Conservation (phyloP, 73 alveolate genomes). For the Paramecium bursaria region DNA sequence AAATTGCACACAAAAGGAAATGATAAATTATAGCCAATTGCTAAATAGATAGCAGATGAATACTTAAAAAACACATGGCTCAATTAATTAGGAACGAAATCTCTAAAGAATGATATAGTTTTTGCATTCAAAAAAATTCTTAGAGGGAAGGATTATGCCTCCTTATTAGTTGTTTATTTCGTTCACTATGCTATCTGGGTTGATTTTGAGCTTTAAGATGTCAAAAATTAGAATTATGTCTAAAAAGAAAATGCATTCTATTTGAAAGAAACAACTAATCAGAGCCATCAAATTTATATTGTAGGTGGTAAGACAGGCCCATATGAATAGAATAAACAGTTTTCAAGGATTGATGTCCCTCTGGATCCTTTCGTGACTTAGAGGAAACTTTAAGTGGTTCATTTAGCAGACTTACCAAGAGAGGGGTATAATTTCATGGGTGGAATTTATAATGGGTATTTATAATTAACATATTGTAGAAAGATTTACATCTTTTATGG, state of each 20-base stretch:
- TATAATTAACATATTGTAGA: background rate
- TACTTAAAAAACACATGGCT: background rate
- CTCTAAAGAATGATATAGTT: background rate
- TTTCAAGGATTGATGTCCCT: background rate
- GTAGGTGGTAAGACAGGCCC: constrained; percentile 13
- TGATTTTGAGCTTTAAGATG: background rate
- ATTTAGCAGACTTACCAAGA: background rate
- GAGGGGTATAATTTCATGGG: constrained; percentile 61
- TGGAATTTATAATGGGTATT: background rate
- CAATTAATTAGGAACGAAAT: background rate
- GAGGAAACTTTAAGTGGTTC: background rate
- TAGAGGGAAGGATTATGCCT: background rate
- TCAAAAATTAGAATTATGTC: background rate
- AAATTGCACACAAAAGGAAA: too few species aligned
- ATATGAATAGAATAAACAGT: background rate
- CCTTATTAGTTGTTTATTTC: constrained; percentile 19
- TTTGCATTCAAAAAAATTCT: constrained; percentile 32
- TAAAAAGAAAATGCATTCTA: constrained; percentile 21
- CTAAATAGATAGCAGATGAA: background rate
- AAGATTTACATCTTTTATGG: constrained; percentile 43
- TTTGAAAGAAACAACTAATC: background rate
- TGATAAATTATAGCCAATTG: background rate
- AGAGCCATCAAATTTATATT: constrained; percentile 2
- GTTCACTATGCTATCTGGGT: constrained; percentile 8
- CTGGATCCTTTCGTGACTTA: background rate